phyloP scores from a whole-genome alignment of 2,329 filamentous ascomycete genomes.

The Ciborinia camelliae region DNA sequence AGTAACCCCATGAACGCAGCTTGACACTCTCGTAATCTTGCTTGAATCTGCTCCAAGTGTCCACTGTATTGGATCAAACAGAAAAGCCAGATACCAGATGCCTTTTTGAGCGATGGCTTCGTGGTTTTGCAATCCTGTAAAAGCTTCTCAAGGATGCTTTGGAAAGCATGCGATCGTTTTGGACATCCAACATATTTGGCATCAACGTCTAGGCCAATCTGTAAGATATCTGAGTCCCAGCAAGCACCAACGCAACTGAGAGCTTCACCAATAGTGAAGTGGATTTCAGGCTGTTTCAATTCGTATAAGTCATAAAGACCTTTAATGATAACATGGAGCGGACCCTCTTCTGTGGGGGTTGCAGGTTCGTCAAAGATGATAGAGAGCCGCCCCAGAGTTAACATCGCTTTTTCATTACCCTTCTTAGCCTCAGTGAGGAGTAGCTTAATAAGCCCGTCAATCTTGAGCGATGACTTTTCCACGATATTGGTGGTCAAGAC shows the following conservation, averaged over 20 bases:
- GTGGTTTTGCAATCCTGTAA: constrained; percentile 75
- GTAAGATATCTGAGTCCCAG: constrained; percentile 79
- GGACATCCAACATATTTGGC: constrained; percentile 43
- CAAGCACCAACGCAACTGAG: constrained; percentile 73
- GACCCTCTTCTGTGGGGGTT: constrained; percentile 36
- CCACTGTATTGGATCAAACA: constrained; percentile 89
- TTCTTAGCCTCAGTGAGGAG: constrained; percentile 69
- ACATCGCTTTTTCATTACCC: constrained; percentile 77
- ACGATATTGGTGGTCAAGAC: constrained; percentile 41
- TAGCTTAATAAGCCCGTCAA: constrained; percentile 50
- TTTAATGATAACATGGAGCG: constrained; percentile 56
- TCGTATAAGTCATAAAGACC: constrained; percentile 76
- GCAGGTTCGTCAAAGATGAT: constrained; percentile 53
- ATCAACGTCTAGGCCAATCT: constrained; percentile 73
- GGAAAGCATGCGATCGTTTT: constrained; percentile 41
- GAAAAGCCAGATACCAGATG: constrained; percentile 92
- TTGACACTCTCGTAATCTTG: constrained; percentile 73
- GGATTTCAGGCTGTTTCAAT: constrained; percentile 78
- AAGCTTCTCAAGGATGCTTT: constrained; percentile 60
- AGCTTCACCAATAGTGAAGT: constrained; percentile 88
- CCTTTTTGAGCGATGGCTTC: constrained; percentile 86
- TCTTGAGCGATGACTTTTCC: constrained; percentile 26
- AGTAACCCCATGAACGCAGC: constrained; percentile 83
- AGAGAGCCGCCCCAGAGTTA: constrained; percentile 74
- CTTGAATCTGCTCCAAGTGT: constrained; percentile 70